Evolutionary conservation across 2,329 filamentous ascomycete genomes (phyloP).

Genomic region (Akanthomyces lecanii): DNA sequence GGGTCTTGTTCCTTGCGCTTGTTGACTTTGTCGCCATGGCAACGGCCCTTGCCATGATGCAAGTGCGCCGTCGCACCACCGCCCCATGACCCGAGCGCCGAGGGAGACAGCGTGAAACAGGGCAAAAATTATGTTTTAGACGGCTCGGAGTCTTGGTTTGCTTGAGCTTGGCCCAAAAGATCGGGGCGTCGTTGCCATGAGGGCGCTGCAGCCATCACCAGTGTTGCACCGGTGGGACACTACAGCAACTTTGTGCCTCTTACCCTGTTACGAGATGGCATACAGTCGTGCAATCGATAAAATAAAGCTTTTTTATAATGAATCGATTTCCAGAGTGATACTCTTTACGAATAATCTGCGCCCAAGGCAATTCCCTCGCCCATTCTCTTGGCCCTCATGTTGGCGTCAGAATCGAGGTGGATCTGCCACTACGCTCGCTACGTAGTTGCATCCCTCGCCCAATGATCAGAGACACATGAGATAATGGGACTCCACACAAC

Average conservation of each 20-base stretch:
- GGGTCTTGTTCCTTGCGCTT: conserved; percentile 25
- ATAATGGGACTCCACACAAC: conserved; percentile 11
- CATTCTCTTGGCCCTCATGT: neutral
- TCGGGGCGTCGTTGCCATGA: neutral
- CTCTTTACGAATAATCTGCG: neutral
- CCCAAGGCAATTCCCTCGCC: neutral
- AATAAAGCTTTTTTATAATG: too few species aligned
- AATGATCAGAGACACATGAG: conserved; percentile 14
- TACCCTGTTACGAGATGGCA: too few species aligned
- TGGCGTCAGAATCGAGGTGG: neutral
- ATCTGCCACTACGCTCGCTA: neutral
- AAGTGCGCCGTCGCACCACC: conserved; percentile 14
- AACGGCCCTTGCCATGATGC: conserved; percentile 23
- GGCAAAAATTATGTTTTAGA: conserved; percentile 12
- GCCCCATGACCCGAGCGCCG: conserved; percentile 15
- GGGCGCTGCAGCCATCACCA: neutral
- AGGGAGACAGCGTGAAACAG: conserved; percentile 15
- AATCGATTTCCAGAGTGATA: neutral
- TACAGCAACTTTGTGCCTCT: neutral
- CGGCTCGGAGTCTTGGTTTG: neutral
- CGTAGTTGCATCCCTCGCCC: conserved; percentile 1
- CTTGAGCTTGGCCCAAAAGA: neutral
- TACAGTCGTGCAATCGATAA: too few species aligned
- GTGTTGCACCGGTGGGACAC: neutral
- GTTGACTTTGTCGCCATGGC: conserved; percentile 33